A percentile compares a stretch with the other conserved stretches of the same genome.
These are phyloP conservation scores for Colletotrichum aenigma DNA, from an alignment of 2,329 filamentous ascomycete genomes.

Conservation along the genomic window DNA sequence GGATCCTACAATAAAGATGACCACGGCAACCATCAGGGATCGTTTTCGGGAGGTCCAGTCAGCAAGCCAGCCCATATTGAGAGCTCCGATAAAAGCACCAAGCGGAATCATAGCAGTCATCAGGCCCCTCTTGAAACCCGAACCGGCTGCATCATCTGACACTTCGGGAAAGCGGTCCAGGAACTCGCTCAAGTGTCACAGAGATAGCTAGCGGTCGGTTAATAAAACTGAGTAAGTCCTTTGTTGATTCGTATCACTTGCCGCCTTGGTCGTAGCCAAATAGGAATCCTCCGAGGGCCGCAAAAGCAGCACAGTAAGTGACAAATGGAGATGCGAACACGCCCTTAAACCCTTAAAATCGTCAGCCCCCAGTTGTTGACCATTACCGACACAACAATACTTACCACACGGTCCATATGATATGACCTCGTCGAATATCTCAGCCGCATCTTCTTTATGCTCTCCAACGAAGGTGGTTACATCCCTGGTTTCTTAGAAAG, in stretches of 20 bases:
- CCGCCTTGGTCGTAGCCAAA: neutral
- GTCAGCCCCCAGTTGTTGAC: neutral
- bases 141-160: neutral
- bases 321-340: neutral
- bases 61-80: conserved; percentile 35
- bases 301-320: neutral
- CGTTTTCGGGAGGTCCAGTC: conserved; percentile 47
- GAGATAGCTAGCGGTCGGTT: conserved; percentile 29
- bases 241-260: neutral
- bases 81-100: conserved; percentile 39
- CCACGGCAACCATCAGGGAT: conserved; percentile 39
- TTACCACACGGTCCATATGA: neutral
- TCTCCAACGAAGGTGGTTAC: neutral
- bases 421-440: neutral
- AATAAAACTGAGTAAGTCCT: neutral
- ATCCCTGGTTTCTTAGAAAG: neutral
- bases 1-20: conserved; percentile 45
- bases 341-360: neutral
- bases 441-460: neutral
- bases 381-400: neutral
- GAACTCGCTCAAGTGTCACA: conserved; percentile 47
- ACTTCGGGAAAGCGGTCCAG: conserved; percentile 37
- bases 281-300: neutral
- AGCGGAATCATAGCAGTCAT: conserved; percentile 48
- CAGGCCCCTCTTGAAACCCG: conserved; percentile 21